Percentiles rank a stretch among this genome's conserved stretches.
Evolutionary conservation across 306 rosid genomes (phyloP).

Genomic region (Gleditsia sinensis): DNA sequence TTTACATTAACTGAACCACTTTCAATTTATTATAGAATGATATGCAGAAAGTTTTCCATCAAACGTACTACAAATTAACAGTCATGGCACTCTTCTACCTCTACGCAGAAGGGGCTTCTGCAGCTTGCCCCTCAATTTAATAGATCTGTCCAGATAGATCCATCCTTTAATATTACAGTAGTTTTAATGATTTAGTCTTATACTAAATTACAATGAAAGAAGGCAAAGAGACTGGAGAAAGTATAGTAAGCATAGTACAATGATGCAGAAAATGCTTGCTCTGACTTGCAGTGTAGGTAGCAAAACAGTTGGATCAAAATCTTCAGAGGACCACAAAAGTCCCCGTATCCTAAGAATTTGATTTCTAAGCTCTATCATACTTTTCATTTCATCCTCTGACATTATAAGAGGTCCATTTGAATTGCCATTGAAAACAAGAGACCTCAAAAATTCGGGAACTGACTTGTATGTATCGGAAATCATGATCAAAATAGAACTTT

Average conservation of each 20-base stretch:
- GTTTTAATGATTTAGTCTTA: not conserved
- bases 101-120: not conserved
- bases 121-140: not conserved
- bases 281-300: conserved; percentile 83
- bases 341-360: conserved; percentile 83
- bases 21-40: not conserved
- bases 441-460: conserved; percentile 69
- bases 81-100: not conserved
- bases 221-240: not conserved
- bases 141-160: not conserved
- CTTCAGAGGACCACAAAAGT: conserved; percentile 73
- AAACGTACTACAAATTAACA: not conserved
- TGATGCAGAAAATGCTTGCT: not conserved
- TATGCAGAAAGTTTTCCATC: not conserved
- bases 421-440: conserved; percentile 57
- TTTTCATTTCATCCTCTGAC: conserved; percentile 64
- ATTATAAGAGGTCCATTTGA: conserved; percentile 61
- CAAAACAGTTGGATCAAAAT: conserved; percentile 74
- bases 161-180: not conserved
- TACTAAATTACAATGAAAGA: not conserved
- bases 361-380: conserved; percentile 71
- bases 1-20: too few relatives aligned
- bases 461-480: conserved; percentile 59
- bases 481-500: conserved; percentile 70
- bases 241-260: not conserved